These are phyloP conservation scores for Globisporangium radiosum DNA, from an alignment of 352 stramenopile species.

Conservation along the genomic window DNA sequence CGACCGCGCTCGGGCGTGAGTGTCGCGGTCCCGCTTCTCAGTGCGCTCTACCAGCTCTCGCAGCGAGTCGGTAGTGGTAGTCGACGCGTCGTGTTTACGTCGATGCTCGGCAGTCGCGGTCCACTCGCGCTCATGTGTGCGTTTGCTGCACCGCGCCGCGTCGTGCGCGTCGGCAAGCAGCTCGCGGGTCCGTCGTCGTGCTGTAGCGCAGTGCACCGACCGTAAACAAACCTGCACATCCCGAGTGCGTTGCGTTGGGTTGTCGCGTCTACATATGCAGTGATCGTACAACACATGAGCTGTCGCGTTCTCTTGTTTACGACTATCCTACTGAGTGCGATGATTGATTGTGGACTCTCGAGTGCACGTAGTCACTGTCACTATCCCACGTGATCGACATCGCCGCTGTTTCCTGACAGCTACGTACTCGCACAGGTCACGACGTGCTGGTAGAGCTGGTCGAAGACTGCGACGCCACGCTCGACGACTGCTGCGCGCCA, in stretches of 20 bases:
- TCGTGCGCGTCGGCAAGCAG: constrained; percentile 1
- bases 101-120: neutral
- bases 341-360: too few species aligned
- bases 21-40: neutral
- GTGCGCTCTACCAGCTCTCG: neutral
- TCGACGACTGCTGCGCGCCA: constrained; percentile 57
- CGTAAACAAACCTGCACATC: too few species aligned
- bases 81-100: neutral
- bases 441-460: constrained; percentile 22
- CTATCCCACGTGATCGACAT: too few species aligned
- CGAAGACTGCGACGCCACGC: constrained; percentile 44
- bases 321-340: too few species aligned
- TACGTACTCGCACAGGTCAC: neutral
- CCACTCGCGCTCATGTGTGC: neutral
- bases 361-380: too few species aligned
- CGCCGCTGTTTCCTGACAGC: too few species aligned
- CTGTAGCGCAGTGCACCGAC: too few species aligned
- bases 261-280: too few species aligned
- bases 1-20: neutral
- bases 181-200: too few species aligned
- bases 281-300: too few species aligned
- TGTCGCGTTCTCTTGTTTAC: too few species aligned
- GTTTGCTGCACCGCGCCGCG: neutral
- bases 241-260: too few species aligned
- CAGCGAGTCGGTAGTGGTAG: neutral